These are phyloP conservation scores for Gastrolobium villosum DNA, from an alignment of 306 rosid species.

Conservation along the genomic window DNA sequence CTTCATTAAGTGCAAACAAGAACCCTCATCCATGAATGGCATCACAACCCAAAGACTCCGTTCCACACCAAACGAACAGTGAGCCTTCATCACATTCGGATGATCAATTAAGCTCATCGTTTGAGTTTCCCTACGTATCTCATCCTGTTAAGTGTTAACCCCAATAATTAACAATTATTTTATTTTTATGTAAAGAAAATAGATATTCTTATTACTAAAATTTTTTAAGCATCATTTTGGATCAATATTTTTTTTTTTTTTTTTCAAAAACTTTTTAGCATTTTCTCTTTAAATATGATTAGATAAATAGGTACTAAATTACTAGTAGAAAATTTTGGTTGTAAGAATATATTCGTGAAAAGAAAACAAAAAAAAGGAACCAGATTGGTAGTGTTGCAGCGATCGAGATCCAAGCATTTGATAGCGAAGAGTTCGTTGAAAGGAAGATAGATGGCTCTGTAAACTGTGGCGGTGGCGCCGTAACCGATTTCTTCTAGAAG, in stretches of 20 bases:
- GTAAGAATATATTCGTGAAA: no score
- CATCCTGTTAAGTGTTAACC: slow-evolving; percentile 45
- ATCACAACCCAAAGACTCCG: slow-evolving; percentile 82
- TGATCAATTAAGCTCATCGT: slow-evolving; percentile 87
- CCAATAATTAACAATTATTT: background rate
- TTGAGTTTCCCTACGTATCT: slow-evolving; percentile 77
- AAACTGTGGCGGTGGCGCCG: slow-evolving; percentile 89
- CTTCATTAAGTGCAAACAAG: slow-evolving; percentile 90
- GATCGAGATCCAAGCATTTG: slow-evolving; percentile 92
- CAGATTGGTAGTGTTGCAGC: slow-evolving; percentile 72
- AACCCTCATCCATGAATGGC: slow-evolving; percentile 93
- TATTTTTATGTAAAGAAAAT: no score
- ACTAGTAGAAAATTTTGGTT: no score
- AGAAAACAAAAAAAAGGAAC: background rate
- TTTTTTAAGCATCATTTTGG: no score
- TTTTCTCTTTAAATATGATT: no score
- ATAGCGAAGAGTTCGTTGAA: slow-evolving; percentile 76
- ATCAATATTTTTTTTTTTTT: no score
- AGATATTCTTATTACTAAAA: no score
- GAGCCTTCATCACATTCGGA: slow-evolving; percentile 79
- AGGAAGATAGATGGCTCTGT: slow-evolving; percentile 81
- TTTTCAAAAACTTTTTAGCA: no score
- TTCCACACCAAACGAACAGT: slow-evolving; percentile 84
- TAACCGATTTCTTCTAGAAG: slow-evolving; percentile 86
- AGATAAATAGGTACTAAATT: no score